Conservation (phyloP, 352 stramenopile genomes). For the Globisporangium abappressorium region DNA sequence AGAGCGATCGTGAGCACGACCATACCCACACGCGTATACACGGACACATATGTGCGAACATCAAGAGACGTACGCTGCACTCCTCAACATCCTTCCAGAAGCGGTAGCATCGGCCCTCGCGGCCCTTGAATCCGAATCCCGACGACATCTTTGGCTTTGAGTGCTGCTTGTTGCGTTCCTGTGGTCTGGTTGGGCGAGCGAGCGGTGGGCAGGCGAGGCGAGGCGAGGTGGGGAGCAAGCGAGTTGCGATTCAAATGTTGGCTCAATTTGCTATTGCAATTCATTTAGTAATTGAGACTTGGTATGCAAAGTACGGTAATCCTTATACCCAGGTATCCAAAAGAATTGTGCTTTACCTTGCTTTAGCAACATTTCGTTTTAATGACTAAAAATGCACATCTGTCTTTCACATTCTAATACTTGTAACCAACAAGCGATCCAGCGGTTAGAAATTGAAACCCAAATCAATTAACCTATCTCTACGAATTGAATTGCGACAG, state of each 20-base stretch:
- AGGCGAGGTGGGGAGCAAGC: not conserved
- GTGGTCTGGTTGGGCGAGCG: constrained; percentile 6
- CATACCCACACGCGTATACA: not conserved
- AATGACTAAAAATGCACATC: no score
- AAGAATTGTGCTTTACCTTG: no score
- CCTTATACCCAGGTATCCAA: no score
- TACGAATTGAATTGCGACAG: no score
- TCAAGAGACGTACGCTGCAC: constrained; percentile 87
- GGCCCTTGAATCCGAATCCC: constrained; percentile 92
- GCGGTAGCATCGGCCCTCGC: constrained; percentile 90
- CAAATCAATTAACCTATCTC: no score
- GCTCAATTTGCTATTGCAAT: not conserved
- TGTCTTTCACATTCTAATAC: no score
- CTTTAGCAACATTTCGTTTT: no score
- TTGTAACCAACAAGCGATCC: no score
- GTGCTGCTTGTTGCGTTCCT: constrained; percentile 6
- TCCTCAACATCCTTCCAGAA: constrained; percentile 94
- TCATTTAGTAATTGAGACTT: not conserved
- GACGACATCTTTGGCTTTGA: constrained; percentile 79
- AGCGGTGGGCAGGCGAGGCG: not conserved
- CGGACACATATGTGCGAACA: constrained; percentile 24
- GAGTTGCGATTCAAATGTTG: constrained; percentile 15
- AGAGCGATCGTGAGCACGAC: not conserved
- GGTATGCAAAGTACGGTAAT: no score
- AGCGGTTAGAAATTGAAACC: no score